Percentiles rank a stretch among this genome's conserved stretches.
These are phyloP conservation scores for Metarhizium rileyi DNA, from an alignment of 2,329 filamentous ascomycete genomes.

Conservation along the genomic window DNA sequence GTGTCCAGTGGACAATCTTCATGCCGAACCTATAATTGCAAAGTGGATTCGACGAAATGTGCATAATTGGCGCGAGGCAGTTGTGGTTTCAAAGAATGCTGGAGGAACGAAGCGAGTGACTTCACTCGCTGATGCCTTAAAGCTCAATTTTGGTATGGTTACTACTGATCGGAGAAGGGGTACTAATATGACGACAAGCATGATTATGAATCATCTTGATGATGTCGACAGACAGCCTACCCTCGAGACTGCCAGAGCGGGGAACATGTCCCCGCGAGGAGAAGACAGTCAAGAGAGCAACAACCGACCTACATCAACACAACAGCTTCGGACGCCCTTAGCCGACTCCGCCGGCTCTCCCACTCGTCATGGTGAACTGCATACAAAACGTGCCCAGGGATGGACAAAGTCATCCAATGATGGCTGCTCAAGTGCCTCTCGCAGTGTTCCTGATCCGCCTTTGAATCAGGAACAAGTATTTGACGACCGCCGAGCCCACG, in stretches of 20 bases:
- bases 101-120: slow-evolving; percentile 96
- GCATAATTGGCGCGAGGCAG: slow-evolving; percentile 76
- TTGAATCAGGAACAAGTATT: slow-evolving; percentile 42
- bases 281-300: slow-evolving; percentile 13
- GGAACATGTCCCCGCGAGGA: slow-evolving; percentile 11
- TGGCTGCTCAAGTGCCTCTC: slow-evolving; percentile 13
- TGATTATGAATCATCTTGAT: slow-evolving; percentile 63
- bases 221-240: slow-evolving; percentile 40
- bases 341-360: slow-evolving; percentile 37
- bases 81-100: slow-evolving; percentile 96
- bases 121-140: slow-evolving; percentile 86
- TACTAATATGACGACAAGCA: slow-evolving; percentile 67
- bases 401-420: slow-evolving; percentile 9
- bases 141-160: slow-evolving; percentile 96
- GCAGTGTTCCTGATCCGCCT: slow-evolving; percentile 16
- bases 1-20: slow-evolving; percentile 93
- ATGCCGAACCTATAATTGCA: slow-evolving; percentile 89
- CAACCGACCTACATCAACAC: slow-evolving; percentile 12
- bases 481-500: slow-evolving; percentile 71
- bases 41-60: slow-evolving; percentile 93
- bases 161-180: slow-evolving; percentile 68
- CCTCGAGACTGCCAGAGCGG: slow-evolving; percentile 25
- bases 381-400: slow-evolving; percentile 9
- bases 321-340: slow-evolving; percentile 10
- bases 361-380: slow-evolving; percentile 20